A percentile compares a stretch with the other conserved stretches of the same genome.
phyloP scores from a whole-genome alignment of 1,139 yeast species.

The Lodderomyces elongisporus region DNA sequence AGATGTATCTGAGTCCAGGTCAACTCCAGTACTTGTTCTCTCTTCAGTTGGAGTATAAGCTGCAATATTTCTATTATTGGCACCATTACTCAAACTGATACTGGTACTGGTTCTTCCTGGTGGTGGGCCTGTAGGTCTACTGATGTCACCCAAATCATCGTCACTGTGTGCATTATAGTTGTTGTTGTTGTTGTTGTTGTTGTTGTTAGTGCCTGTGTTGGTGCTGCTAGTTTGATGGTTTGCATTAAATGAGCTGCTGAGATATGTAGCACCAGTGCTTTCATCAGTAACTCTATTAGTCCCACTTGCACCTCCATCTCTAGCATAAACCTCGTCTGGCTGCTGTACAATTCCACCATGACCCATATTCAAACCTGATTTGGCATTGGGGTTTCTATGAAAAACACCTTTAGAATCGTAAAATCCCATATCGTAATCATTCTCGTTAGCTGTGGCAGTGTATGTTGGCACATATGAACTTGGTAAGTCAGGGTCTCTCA shows the following conservation, averaged over 20 bases:
- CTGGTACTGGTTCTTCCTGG: conserved; percentile 1
- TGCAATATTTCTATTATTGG: background rate
- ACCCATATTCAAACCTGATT: too few species aligned
- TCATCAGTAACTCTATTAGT: conserved; percentile 10
- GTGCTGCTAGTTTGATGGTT: too few species aligned
- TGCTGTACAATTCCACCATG: conserved; percentile 13
- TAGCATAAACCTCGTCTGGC: conserved; percentile 20
- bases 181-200: too few species aligned
- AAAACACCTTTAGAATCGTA: conserved; percentile 67
- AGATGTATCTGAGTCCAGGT: background rate
- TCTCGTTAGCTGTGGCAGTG: conserved; percentile 46
- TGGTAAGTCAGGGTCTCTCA: conserved; percentile 32
- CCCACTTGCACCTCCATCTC: conserved; percentile 14
- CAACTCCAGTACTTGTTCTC: background rate
- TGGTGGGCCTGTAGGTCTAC: conserved; percentile 5
- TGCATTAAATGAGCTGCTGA: too few species aligned
- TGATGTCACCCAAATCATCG: conserved; percentile 4
- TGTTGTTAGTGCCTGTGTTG: too few species aligned
- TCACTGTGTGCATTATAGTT: background rate
- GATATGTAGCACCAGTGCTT: background rate
- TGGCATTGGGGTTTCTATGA: conserved; percentile 33
- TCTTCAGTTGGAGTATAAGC: too few species aligned
- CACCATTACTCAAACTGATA: background rate
- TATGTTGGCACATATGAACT: conserved; percentile 59
- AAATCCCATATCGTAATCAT: conserved; percentile 73